These are phyloP conservation scores for Tetracladium setigerum DNA, from an alignment of 495 filamentous ascomycete genomes.

Conservation along the genomic window DNA sequence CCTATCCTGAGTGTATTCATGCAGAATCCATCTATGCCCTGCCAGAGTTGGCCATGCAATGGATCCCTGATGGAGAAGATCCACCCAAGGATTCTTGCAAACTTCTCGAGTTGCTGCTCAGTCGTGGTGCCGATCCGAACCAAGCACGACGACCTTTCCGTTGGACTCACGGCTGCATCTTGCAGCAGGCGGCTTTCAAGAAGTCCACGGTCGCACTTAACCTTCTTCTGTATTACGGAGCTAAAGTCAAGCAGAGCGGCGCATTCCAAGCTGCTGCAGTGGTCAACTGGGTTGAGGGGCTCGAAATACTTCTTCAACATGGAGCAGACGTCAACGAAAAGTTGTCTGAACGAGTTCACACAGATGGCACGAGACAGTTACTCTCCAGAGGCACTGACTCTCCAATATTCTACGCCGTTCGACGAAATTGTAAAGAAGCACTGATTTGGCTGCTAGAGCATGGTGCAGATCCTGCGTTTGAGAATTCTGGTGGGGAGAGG, in stretches of 20 bases:
- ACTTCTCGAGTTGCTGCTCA: too few relatives aligned
- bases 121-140: too few relatives aligned
- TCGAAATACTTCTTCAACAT: conserved; percentile 20
- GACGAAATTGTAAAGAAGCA: neutral
- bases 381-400: neutral
- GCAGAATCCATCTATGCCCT: too few relatives aligned
- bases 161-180: too few relatives aligned
- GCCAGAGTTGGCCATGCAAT: too few relatives aligned
- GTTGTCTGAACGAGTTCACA: neutral
- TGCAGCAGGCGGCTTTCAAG: too few relatives aligned
- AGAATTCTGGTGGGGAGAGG: neutral
- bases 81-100: too few relatives aligned
- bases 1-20: too few relatives aligned
- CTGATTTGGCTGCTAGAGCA: neutral
- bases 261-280: conserved; percentile 27
- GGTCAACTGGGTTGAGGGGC: conserved; percentile 14
- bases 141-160: too few relatives aligned
- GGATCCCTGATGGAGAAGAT: too few relatives aligned
- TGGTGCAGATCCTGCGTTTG: neutral
- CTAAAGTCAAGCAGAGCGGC: conserved; percentile 2
- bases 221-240: conserved; percentile 8
- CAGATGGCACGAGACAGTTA: neutral
- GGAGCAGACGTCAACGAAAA: conserved; percentile 24
- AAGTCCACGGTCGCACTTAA: neutral
- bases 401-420: neutral